phyloP scores from a whole-genome alignment of 768 basidiomycete species.

The Boletus vermiculosoides region DNA sequence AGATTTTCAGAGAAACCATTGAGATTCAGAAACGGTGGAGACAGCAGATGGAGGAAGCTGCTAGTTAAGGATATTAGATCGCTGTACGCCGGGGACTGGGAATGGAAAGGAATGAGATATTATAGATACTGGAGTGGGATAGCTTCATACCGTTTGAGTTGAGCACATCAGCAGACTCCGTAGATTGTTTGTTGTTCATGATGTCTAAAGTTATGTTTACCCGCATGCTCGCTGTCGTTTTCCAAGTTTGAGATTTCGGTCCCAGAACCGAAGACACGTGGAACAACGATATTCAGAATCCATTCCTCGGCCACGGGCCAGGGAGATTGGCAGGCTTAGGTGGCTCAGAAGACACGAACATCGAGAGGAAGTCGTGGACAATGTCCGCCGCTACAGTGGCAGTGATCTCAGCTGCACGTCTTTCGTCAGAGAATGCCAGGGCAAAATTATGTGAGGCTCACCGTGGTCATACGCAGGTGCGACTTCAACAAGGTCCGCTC shows the following conservation, averaged over 20 bases:
- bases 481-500: slow-evolving; percentile 27
- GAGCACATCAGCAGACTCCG: not conserved
- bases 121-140: not conserved
- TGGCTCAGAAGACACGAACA: slow-evolving; percentile 33
- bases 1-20: slow-evolving; percentile 85
- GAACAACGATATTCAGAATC: slow-evolving; percentile 12
- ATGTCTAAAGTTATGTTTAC: not conserved
- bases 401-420: slow-evolving; percentile 37
- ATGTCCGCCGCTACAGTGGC: slow-evolving; percentile 44
- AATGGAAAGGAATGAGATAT: not conserved
- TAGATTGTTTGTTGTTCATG: not conserved
- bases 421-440: slow-evolving; percentile 8
- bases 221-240: not conserved
- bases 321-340: slow-evolving; percentile 19
- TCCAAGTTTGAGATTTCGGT: not conserved
- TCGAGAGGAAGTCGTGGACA: slow-evolving; percentile 45
- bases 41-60: slow-evolving; percentile 66
- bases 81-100: not conserved
- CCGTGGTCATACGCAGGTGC: slow-evolving; percentile 30
- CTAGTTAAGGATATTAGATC: not conserved
- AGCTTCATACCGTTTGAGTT: not conserved
- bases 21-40: slow-evolving; percentile 90
- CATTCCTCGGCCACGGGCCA: slow-evolving; percentile 17
- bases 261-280: not conserved
- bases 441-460: slow-evolving; percentile 1